Evolutionary conservation across 352 stramenopile species (phyloP), one percentile per base, ranked within the genome.

Genomic region (Pythium plurisporium): DNA sequence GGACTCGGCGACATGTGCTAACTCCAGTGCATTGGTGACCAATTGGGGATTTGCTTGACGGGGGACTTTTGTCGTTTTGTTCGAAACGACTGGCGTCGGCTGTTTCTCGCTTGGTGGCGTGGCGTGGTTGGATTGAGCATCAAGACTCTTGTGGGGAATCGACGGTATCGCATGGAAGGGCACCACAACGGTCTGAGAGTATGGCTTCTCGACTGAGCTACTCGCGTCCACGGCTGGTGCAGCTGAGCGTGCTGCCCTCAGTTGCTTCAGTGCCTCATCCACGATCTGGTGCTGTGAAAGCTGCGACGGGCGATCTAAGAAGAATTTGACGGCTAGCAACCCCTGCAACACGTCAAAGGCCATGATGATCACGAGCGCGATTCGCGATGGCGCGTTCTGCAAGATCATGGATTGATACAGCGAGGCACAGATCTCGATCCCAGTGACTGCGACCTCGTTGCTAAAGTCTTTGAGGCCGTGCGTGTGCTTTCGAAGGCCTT

Each of bases 391-490:
- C 20, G 62, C 40, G 14, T 14, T 64, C 44, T 69, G 62, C 55
- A 69, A 58, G 42, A 69, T 62, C 49, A 65, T 65, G 12, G 55
- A 58, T 43, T 69, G 62, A 36, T 69, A 69, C 42, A 69, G 14
- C 19, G 62, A 62, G n/a, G 62, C 23, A n/a, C 51, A 58, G 15
- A 69, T 53, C 49, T 70, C 62, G 25, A 70, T 41, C 3, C 30
- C 62, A 0, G 27, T 44, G 8, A 70, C 51, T 4, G 43, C 52
- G 15, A 65, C 62, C 17, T 34, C 30, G 41, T 50, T 34, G 15
- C 42, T 47, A 23, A 53, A 20, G 49, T 65, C 58, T 2, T 47
- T 25, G 33, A 65, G 36, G 5, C 17, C 20, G 5, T 22, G 33
- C 4, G 58, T 65, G 25, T 22, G 23, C 12, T 22, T 29, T 0